These are phyloP conservation scores for Cadophora sp. DNA, from an alignment of 2,329 filamentous ascomycete genomes.

Conservation along the genomic window DNA sequence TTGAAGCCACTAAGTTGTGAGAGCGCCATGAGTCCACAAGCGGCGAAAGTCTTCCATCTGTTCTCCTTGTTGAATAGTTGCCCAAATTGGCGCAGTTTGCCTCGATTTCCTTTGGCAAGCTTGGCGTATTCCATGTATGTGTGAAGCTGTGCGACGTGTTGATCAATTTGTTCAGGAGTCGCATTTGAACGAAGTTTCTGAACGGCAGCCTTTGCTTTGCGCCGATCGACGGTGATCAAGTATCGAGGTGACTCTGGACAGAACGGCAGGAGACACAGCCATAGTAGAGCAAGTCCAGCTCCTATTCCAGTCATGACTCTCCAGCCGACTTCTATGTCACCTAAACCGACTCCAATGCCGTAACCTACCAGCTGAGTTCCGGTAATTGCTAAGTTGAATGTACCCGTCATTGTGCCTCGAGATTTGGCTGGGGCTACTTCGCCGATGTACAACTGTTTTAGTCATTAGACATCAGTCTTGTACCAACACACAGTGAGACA, in stretches of 20 bases:
- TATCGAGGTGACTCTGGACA: not conserved
- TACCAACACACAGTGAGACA: too few species aligned
- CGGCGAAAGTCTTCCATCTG: not conserved
- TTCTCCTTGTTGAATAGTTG: not conserved
- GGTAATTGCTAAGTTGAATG: not conserved
- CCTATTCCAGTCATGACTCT: not conserved
- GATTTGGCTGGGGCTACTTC: not conserved
- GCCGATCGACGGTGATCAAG: not conserved
- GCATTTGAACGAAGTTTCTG: not conserved
- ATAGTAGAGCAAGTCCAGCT: not conserved
- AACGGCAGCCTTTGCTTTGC: not conserved
- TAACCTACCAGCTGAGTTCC: not conserved
- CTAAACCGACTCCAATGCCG: not conserved
- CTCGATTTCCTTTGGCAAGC: not conserved
- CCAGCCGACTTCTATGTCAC: not conserved
- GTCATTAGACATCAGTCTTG: not conserved
- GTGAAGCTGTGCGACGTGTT: not conserved
- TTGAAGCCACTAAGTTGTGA: not conserved
- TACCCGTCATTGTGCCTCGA: not conserved
- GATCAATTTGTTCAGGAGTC: not conserved
- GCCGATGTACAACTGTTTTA: not conserved
- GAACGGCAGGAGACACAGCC: not conserved
- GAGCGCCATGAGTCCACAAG: not conserved
- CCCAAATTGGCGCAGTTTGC: not conserved
- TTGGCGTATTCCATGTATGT: not conserved